Conservation (phyloP, 768 basidiomycete genomes). For the Pisolithus tinctorius region DNA sequence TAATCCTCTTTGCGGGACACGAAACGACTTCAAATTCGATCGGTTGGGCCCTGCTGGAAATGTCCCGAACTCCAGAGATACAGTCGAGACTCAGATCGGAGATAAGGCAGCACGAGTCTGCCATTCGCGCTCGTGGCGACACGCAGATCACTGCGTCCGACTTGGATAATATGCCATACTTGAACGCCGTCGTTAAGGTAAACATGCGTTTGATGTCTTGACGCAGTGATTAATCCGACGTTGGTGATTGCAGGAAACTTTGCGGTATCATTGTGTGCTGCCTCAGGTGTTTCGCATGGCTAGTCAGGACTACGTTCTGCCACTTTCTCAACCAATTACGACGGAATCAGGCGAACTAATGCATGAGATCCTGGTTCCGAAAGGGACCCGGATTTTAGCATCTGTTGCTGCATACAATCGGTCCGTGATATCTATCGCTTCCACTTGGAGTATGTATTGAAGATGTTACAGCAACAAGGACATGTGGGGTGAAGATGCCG, state of each 20-base stretch:
- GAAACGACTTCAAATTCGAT: slow-evolving; percentile 57
- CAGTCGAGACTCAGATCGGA: slow-evolving; percentile 61
- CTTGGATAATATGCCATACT: slow-evolving; percentile 45
- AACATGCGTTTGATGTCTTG: background rate
- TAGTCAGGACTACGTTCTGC: slow-evolving; percentile 47
- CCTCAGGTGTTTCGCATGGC: slow-evolving; percentile 46
- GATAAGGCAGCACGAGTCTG: slow-evolving; percentile 23
- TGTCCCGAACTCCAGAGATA: slow-evolving; percentile 49
- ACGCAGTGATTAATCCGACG: too few species aligned
- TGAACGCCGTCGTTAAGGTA: slow-evolving; percentile 40
- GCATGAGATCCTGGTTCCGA: slow-evolving; percentile 39
- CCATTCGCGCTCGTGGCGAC: slow-evolving; percentile 30
- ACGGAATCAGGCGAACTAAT: slow-evolving; percentile 39
- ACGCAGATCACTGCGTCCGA: slow-evolving; percentile 34
- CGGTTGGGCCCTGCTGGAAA: slow-evolving; percentile 57
- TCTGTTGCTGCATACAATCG: slow-evolving; percentile 53
- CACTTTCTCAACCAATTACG: slow-evolving; percentile 48
- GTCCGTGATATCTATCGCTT: slow-evolving; percentile 19
- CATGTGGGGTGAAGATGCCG: slow-evolving; percentile 26
- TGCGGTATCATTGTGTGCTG: slow-evolving; percentile 41
- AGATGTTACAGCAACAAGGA: slow-evolving; percentile 15
- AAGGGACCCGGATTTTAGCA: slow-evolving; percentile 43
- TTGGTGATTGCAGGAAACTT: too few species aligned
- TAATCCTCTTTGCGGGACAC: slow-evolving; percentile 44
- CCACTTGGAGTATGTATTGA: background rate